Evolutionary conservation across 805 yeast species (phyloP).

Genomic region (Lipomyces kockii): DNA sequence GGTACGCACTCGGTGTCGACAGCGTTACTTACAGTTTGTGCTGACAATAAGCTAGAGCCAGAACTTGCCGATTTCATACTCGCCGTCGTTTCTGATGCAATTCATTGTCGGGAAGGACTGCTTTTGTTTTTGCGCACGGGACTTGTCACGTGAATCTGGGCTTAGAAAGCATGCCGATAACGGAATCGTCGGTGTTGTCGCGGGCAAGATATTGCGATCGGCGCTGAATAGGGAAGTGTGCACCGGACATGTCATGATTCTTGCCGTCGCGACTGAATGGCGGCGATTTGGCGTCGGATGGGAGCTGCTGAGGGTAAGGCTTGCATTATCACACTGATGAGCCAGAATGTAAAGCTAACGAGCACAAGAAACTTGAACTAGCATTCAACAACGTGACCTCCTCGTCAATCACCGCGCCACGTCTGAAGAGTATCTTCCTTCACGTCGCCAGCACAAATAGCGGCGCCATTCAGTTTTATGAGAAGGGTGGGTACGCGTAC

Average conservation of each 20-base stretch:
- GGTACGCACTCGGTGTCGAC: background rate
- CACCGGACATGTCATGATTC: constrained; percentile 30
- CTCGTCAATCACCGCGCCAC: background rate
- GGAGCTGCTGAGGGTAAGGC: constrained; percentile 19
- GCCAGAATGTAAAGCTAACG: background rate
- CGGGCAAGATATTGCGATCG: constrained; percentile 19
- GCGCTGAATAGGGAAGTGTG: background rate
- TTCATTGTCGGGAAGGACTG: constrained; percentile 22
- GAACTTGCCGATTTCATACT: constrained; percentile 23
- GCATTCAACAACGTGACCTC: background rate
- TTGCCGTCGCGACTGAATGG: constrained; percentile 26
- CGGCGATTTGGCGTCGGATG: constrained; percentile 30
- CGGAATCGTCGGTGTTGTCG: constrained; percentile 24
- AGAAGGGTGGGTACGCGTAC: constrained; percentile 16
- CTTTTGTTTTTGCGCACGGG: constrained; percentile 12
- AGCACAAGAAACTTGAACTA: constrained; percentile 11
- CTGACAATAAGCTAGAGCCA: constrained; percentile 7
- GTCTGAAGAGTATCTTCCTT: constrained; percentile 12
- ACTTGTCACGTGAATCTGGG: background rate
- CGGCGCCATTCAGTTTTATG: constrained; percentile 25
- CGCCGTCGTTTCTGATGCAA: constrained; percentile 26
- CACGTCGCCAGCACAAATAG: constrained; percentile 22
- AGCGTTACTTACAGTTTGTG: background rate
- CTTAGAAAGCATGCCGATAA: background rate
- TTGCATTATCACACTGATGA: background rate